phyloP scores from a whole-genome alignment of 768 basidiomycete species.

The Mrakia blollopis region DNA sequence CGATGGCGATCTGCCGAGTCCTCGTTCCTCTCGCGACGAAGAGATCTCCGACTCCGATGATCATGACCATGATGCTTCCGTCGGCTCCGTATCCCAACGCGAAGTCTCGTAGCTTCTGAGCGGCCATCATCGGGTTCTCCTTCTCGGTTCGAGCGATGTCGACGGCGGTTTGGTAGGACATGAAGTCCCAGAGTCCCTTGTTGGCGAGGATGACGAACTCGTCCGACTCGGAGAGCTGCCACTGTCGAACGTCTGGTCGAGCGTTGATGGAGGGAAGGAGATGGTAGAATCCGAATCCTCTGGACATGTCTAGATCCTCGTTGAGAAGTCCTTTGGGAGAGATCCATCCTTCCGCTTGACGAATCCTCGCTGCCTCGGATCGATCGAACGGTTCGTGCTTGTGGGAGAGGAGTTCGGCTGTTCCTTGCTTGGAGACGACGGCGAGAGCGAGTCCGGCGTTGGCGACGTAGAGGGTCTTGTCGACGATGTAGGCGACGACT shows the following conservation, averaged over 20 bases:
- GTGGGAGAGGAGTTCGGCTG: constrained; percentile 65
- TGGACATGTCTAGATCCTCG: constrained; percentile 68
- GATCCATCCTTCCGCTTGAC: constrained; percentile 88
- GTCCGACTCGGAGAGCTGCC: constrained; percentile 72
- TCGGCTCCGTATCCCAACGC: constrained; percentile 94
- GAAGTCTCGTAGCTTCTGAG: constrained; percentile 93
- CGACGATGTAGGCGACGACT: constrained; percentile 76
- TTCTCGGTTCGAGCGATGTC: constrained; percentile 80
- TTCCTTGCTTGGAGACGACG: constrained; percentile 69
- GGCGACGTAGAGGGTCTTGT: constrained; percentile 75
- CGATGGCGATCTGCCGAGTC: constrained; percentile 48
- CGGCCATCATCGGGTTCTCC: constrained; percentile 76
- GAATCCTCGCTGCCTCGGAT: constrained; percentile 76
- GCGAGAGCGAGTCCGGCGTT: constrained; percentile 86
- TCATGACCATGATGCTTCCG: constrained; percentile 97
- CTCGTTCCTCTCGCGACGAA: constrained; percentile 48
- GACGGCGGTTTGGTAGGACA: constrained; percentile 90
- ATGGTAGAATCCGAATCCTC: constrained; percentile 89
- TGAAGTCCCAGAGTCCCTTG: constrained; percentile 85
- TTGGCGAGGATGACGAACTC: constrained; percentile 97
- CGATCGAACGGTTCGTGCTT: constrained; percentile 88
- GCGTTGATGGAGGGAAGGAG: constrained; percentile 86
- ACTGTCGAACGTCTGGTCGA: constrained; percentile 66
- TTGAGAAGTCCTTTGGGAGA: constrained; percentile 85
- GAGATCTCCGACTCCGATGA: constrained; percentile 73